Evolutionary conservation across 1,284 basidiomycete genomes (phyloP), one percentile per base, ranked within the genome.

Genomic region (Tremellales sp.): DNA sequence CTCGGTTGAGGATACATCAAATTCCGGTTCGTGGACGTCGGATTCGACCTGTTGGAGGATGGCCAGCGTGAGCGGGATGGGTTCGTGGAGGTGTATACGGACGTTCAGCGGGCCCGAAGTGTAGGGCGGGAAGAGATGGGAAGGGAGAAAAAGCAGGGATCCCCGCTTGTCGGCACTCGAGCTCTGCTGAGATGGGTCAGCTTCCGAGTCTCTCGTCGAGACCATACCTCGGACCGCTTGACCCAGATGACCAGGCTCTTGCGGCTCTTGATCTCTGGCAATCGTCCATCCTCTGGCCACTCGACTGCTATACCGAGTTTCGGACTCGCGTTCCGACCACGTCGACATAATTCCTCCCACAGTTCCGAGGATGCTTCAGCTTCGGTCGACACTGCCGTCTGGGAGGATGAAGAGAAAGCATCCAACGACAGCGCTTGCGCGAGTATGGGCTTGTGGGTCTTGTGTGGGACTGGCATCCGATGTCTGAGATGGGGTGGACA

Each of bases 41-140:
- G 27, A 12, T 1, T 44, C 40, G 1, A 56, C 38, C 0, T 68
- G 60, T 45, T 71, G 63, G 10, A 75, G 56, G 28, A 74, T 60
- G 16, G 63, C 55, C 1, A 67, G 56, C 2, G 57, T 51, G 25
- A 75, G 63, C 1, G 50, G 36, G n/a, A 72, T 50, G 0, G 68
- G 63, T 21, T 53, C 42, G 25, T 70, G 61, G 2, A 51, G 50
- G 18, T 61, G 50, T 5, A 73, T 31, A 7, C 22, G 29, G 10
- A 56, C 62, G 0, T 34, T 26, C 0, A 65, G 42, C 0, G 65
- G 60, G 0, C 60, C 54, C n/a, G 56, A 40, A 1, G 58, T 48
- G 40, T 51, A 64, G 5, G 59, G 26, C 0, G 68, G 68, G 10
- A 68, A 26, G 0, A 69, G 56, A 19, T 61, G 56, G 1, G 54